Evolutionary conservation across 2,329 filamentous ascomycete genomes (phyloP).

Genomic region (Colletotrichum lentis): DNA sequence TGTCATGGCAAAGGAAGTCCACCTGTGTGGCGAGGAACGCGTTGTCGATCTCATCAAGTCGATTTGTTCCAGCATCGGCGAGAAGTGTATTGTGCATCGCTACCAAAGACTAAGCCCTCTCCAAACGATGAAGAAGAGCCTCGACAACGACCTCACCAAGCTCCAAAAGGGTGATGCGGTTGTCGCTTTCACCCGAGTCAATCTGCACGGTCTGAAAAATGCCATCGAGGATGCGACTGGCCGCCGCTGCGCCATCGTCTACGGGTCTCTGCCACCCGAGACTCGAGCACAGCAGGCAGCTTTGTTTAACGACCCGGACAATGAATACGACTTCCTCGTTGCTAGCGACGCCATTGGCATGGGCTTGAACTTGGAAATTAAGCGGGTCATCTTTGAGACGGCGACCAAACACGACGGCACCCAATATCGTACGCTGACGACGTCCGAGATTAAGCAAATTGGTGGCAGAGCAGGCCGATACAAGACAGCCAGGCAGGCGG

Average conservation of each 20-base stretch:
- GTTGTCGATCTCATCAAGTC: constrained; percentile 80
- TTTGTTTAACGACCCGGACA: constrained; percentile 93
- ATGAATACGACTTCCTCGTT: constrained; percentile 93
- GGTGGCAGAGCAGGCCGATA: constrained; percentile 90
- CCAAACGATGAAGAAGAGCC: constrained; percentile 67
- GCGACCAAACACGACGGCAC: constrained; percentile 75
- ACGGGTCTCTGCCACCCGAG: constrained; percentile 90
- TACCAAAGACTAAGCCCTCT: constrained; percentile 87
- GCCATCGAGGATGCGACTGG: constrained; percentile 80
- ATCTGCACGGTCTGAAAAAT: constrained; percentile 80
- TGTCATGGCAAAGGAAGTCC: constrained; percentile 85
- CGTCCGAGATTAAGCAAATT: constrained; percentile 92
- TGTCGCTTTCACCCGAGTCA: constrained; percentile 83
- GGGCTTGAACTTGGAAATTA: constrained; percentile 93
- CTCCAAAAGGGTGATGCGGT: constrained; percentile 91
- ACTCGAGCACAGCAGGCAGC: constrained; percentile 90
- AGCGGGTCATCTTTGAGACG: constrained; percentile 86
- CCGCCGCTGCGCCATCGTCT: constrained; percentile 87
- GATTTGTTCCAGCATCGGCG: constrained; percentile 80
- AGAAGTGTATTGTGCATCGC: constrained; percentile 80
- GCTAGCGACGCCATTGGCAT: constrained; percentile 97
- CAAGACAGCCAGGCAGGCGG: constrained; percentile 71
- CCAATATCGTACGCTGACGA: constrained; percentile 64
- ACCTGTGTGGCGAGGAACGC: constrained; percentile 90
- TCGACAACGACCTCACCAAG: constrained; percentile 69